phyloP scores from a whole-genome alignment of 2,329 filamentous ascomycete species.

The Graphilbum fragrans region DNA sequence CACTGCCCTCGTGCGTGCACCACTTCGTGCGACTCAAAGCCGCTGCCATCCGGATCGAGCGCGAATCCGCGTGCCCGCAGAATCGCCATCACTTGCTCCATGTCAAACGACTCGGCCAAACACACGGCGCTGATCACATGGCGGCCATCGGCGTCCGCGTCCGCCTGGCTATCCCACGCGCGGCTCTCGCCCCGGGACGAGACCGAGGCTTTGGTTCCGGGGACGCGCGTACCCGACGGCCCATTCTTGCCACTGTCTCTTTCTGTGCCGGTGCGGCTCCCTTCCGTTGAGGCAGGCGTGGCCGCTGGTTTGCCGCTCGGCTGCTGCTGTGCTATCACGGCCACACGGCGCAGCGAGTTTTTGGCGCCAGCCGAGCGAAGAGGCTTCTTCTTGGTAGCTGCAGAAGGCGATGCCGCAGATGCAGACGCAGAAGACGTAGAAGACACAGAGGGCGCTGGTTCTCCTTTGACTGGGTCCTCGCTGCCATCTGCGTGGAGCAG shows the following conservation, averaged over 20 bases:
- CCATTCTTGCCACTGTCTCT: no score
- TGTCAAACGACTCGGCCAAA: conserved; percentile 51
- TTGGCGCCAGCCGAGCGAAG: conserved; percentile 20
- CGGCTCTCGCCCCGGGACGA: not conserved
- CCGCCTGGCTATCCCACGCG: conserved; percentile 1
- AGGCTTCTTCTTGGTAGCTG: conserved; percentile 10
- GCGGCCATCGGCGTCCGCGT: conserved; percentile 17
- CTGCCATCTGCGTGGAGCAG: conserved; percentile 30
- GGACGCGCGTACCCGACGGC: not conserved
- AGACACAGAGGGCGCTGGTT: not conserved
- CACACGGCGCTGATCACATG: conserved; percentile 46
- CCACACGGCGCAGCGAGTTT: conserved; percentile 71
- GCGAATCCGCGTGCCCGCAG: conserved; percentile 46
- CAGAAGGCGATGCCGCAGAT: not conserved
- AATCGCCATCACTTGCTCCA: conserved; percentile 46
- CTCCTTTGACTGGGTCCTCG: not conserved
- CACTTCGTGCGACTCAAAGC: conserved; percentile 49
- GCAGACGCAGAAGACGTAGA: conserved; percentile 1
- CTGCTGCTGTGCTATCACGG: conserved; percentile 67
- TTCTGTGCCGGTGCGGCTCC: no score
- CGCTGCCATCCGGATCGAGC: conserved; percentile 49
- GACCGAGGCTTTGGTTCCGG: conserved; percentile 51
- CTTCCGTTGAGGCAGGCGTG: no score
- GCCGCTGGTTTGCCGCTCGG: conserved; percentile 22
- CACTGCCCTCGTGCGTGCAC: conserved; percentile 42